Evolutionary conservation across 2,329 filamentous ascomycete species (phyloP).

Genomic region (Fusarium sp.): DNA sequence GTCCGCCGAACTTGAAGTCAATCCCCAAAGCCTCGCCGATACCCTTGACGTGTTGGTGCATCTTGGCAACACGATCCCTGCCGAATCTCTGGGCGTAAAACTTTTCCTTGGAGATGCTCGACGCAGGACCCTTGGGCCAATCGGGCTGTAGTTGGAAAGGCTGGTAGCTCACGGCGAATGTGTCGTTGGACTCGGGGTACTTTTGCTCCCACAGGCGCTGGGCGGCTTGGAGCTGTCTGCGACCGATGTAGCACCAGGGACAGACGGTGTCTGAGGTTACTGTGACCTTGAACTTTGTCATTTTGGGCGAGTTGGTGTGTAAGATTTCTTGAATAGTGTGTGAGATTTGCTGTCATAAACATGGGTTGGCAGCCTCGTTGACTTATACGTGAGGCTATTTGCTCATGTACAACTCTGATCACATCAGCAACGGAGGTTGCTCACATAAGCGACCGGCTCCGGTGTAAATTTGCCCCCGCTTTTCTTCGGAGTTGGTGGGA

Average conservation of each 20-base stretch:
- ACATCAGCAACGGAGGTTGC: constrained; percentile 22
- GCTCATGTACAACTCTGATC: constrained; percentile 22
- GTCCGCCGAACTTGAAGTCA: constrained; percentile 72
- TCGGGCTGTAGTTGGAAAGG: constrained; percentile 63
- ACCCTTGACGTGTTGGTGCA: constrained; percentile 50
- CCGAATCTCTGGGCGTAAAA: constrained; percentile 71
- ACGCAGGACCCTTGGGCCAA: constrained; percentile 49
- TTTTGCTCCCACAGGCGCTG: constrained; percentile 58
- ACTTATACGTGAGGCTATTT: constrained; percentile 28
- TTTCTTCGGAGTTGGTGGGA: constrained; percentile 33
- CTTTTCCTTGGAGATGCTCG: constrained; percentile 55
- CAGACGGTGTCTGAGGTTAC: constrained; percentile 67
- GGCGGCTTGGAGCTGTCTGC: constrained; percentile 62
- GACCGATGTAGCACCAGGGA: constrained; percentile 67
- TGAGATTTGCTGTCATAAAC: neutral
- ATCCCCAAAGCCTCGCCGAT: constrained; percentile 58
- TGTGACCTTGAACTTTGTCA: constrained; percentile 70
- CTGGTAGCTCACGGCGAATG: constrained; percentile 63
- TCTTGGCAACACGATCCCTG: constrained; percentile 65
- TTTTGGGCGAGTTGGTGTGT: constrained; percentile 53
- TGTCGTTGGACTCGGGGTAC: constrained; percentile 69
- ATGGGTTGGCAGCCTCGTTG: neutral
- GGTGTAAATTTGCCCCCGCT: constrained; percentile 15
- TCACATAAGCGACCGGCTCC: constrained; percentile 36
- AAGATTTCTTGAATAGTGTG: constrained; percentile 3